A percentile compares a stretch with the other conserved stretches of the same genome.
Conservation (phyloP, 805 yeast genomes). For the Grigorovia yakushimaensis region DNA sequence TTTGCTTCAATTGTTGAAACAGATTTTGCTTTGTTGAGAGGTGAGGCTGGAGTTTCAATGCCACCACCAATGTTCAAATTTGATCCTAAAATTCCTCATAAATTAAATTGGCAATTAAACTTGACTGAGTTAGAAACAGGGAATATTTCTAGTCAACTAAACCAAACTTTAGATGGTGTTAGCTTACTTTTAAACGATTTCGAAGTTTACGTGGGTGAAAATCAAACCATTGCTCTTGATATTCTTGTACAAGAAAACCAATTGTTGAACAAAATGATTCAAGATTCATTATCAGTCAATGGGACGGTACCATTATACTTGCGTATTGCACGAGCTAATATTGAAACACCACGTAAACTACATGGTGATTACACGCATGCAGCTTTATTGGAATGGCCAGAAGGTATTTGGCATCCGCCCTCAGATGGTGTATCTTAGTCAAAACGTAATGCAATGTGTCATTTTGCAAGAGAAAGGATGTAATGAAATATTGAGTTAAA, state of each 20-base stretch:
- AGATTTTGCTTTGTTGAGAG: slow-evolving; percentile 50
- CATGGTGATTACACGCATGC: slow-evolving; percentile 62
- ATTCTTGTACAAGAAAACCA: slow-evolving; percentile 27
- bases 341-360: slow-evolving; percentile 29
- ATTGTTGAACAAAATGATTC: slow-evolving; percentile 23
- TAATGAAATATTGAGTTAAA: too few relatives aligned
- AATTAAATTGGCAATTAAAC: slow-evolving; percentile 23
- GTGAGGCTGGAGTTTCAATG: slow-evolving; percentile 51
- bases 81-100: slow-evolving; percentile 10
- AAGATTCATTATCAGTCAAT: slow-evolving; percentile 26
- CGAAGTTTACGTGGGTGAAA: slow-evolving; percentile 57
- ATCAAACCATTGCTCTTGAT: slow-evolving; percentile 36
- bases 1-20: slow-evolving; percentile 85
- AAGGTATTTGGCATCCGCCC: slow-evolving; percentile 44
- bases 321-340: slow-evolving; percentile 45
- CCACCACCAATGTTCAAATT: slow-evolving; percentile 41
- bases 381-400: slow-evolving; percentile 49
- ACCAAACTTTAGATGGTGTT: slow-evolving; percentile 36
- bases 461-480: too few relatives aligned
- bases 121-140: slow-evolving; percentile 6
- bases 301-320: slow-evolving; percentile 33
- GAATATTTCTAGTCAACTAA: slow-evolving; percentile 7
- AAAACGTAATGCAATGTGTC: too few relatives aligned
- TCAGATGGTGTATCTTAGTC: slow-evolving; percentile 40
- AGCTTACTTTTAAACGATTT: slow-evolving; percentile 71